These are phyloP conservation scores for Tilletia indica DNA, from an alignment of 1,284 basidiomycete species.

Conservation along the genomic window DNA sequence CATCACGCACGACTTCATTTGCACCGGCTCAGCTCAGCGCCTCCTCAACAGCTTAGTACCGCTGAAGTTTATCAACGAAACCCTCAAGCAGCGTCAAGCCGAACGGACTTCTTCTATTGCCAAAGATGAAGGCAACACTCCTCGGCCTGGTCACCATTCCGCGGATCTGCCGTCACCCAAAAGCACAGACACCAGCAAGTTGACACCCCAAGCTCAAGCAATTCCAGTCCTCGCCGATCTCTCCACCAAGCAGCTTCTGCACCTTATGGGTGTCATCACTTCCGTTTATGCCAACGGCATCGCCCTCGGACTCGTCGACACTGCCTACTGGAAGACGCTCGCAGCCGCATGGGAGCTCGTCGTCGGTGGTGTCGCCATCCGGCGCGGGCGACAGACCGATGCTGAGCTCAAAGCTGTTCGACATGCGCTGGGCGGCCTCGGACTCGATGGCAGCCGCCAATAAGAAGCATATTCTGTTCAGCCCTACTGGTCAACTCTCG, in stretches of 20 bases:
- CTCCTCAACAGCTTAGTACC: slow-evolving; percentile 7
- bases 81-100: background rate
- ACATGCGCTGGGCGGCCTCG: background rate
- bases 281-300: slow-evolving; percentile 16
- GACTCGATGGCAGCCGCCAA: background rate
- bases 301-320: slow-evolving; percentile 15
- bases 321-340: slow-evolving; percentile 19
- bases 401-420: background rate
- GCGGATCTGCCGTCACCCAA: too few species aligned
- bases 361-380: background rate
- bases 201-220: background rate
- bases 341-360: slow-evolving; percentile 17
- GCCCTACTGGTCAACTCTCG: too few species aligned
- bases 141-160: too few species aligned
- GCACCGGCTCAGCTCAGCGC: slow-evolving; percentile 10
- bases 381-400: background rate
- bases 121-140: too few species aligned
- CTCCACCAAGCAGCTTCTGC: slow-evolving; percentile 12
- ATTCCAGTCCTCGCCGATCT: slow-evolving; percentile 16
- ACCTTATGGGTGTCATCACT: slow-evolving; percentile 4
- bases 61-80: background rate
- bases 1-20: slow-evolving; percentile 19
- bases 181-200: background rate
- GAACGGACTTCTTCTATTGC: too few species aligned
- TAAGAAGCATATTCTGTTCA: too few species aligned